These are phyloP conservation scores for Russula abietina DNA, from an alignment of 768 basidiomycete species.

Conservation along the genomic window DNA sequence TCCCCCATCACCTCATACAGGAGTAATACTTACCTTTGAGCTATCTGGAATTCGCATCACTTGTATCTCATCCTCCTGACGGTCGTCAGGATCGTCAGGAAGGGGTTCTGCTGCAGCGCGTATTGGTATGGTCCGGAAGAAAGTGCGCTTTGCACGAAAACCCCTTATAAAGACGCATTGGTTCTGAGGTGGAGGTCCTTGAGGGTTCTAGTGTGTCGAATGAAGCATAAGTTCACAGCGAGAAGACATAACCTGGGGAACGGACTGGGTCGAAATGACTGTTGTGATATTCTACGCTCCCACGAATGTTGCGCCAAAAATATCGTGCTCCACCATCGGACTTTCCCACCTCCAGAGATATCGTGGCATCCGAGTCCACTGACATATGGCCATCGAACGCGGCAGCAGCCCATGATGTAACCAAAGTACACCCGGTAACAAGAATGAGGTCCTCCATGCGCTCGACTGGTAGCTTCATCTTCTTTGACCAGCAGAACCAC, in stretches of 20 bases:
- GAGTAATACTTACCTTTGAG: not conserved
- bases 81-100: not conserved
- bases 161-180: slow-evolving; percentile 17
- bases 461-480: not conserved
- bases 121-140: not conserved
- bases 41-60: not conserved
- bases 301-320: not conserved
- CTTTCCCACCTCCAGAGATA: not conserved
- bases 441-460: slow-evolving; percentile 4
- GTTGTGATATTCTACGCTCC: not conserved
- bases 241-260: not conserved
- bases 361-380: not conserved
- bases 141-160: slow-evolving; percentile 11
- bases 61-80: not conserved
- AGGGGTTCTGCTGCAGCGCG: slow-evolving; percentile 6
- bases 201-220: too few relatives aligned
- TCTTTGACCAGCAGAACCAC: not conserved
- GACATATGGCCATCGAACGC: not conserved
- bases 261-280: not conserved
- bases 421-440: not conserved
- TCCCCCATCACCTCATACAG: not conserved
- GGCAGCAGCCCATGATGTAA: not conserved
- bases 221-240: not conserved
- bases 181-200: not conserved
- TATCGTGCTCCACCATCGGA: not conserved